Evolutionary conservation across 2,329 filamentous ascomycete species (phyloP).

Genomic region (Coniella lustricola): DNA sequence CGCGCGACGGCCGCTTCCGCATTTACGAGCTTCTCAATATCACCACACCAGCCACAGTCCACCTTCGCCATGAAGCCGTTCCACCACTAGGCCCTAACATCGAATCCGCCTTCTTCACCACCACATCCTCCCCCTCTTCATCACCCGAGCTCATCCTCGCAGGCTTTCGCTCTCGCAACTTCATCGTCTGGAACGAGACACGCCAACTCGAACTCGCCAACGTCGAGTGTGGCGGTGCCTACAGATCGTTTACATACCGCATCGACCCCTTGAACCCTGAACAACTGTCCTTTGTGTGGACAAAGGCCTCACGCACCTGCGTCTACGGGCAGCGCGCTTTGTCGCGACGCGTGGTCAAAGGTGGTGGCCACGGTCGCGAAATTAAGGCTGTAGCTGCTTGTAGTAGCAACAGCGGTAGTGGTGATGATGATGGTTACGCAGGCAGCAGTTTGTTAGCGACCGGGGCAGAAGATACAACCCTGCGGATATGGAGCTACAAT

Average conservation of each 20-base stretch:
- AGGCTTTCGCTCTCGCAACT: constrained; percentile 73
- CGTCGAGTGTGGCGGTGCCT: constrained; percentile 77
- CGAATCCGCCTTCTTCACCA: constrained; percentile 59
- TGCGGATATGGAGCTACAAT: constrained; percentile 62
- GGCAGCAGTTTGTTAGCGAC: constrained; percentile 44
- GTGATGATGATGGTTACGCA: too few species aligned
- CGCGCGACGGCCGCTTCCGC: constrained; percentile 69
- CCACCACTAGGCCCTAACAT: constrained; percentile 70
- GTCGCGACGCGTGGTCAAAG: constrained; percentile 45
- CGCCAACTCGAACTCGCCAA: constrained; percentile 60
- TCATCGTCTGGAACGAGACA: constrained; percentile 76
- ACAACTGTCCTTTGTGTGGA: constrained; percentile 56
- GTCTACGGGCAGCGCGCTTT: constrained; percentile 36
- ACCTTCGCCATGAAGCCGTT: constrained; percentile 58
- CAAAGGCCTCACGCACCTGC: constrained; percentile 41
- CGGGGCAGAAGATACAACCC: constrained; percentile 64
- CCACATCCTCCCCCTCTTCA: constrained; percentile 19
- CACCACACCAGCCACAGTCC: constrained; percentile 23
- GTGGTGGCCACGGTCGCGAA: constrained; percentile 79
- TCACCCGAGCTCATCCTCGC: constrained; percentile 59
- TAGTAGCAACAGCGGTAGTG: too few species aligned
- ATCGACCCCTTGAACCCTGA: constrained; percentile 18
- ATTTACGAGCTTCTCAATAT: constrained; percentile 44
- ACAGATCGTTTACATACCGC: constrained; percentile 63
- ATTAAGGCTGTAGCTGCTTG: constrained; percentile 48